phyloP scores from a whole-genome alignment of 1,139 yeast species.

The Yamadazyma songkhlaensis region DNA sequence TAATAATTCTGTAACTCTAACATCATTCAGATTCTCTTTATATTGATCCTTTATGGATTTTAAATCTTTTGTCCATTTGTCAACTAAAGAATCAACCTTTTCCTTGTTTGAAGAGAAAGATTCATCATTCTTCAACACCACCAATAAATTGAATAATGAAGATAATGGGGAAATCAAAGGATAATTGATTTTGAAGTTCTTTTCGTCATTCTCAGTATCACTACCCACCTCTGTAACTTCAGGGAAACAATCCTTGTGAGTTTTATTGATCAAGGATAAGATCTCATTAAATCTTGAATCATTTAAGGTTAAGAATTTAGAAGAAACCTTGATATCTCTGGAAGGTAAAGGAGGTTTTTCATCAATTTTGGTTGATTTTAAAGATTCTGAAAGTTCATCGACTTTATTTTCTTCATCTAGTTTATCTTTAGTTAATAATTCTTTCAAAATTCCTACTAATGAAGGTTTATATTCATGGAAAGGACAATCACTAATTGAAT shows the following conservation, averaged over 20 bases:
- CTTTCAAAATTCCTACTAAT: constrained; percentile 65
- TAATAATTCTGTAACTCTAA: constrained; percentile 39
- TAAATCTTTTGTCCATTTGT: constrained; percentile 15
- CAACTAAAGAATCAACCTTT: constrained; percentile 20
- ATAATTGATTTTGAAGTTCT: constrained; percentile 17
- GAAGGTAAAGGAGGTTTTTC: constrained; percentile 19
- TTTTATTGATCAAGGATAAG: constrained; percentile 32
- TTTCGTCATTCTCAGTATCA: constrained; percentile 8
- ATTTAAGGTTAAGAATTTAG: constrained; percentile 37
- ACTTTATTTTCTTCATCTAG: constrained; percentile 3
- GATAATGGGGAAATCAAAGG: constrained; percentile 42
- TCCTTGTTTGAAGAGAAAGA: constrained; percentile 17
- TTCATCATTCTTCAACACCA: constrained; percentile 35
- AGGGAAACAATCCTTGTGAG: constrained; percentile 30
- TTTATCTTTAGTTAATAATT: constrained; percentile 40
- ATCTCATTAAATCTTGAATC: constrained; percentile 37
- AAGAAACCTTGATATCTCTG: constrained; percentile 13
- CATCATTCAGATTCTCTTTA: constrained; percentile 16
- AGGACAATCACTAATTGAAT: constrained; percentile 70
- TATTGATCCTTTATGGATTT: constrained; percentile 9
- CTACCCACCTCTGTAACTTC: constrained; percentile 4
- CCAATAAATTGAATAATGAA: constrained; percentile 54
- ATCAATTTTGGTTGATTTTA: neutral
- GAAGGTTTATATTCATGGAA: constrained; percentile 57
- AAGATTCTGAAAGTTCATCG: constrained; percentile 7